Base-by-base conservation (phyloP, 2,329 filamentous ascomycete species). In the Botrytis cinerea region DNA sequence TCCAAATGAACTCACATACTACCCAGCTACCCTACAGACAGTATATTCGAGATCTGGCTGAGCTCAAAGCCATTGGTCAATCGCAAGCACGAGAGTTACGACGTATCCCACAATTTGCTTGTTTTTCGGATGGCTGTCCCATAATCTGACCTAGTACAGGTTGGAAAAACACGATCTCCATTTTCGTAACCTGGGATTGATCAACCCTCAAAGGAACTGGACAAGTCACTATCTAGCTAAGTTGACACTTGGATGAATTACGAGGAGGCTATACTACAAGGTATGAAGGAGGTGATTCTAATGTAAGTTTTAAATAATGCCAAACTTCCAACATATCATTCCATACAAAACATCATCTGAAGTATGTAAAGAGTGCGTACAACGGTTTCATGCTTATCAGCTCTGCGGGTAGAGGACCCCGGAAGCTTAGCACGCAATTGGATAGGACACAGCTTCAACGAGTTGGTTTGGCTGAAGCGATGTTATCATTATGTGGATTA, bases 361-460 rank as follows among this genome's bases (percentile, higher is more conserved):
- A 25, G 22, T 54, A 38, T 40, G 43, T 20, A 4, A 67, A 67
- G 63, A 28, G 18, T 20, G 25, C 32, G 14, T 20, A 12, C 32
- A 67, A n/a, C 32, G 64, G 32, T 40, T 38, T 28, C 8, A 51
- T 68, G 14, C 66, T 68, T 57, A 68, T 68, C 66, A 68, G 35
- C 48, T 68, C 28, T 28, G 40, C 18, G 10, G 48, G 9, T 43
- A 51, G 28, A 43, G 38, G 1, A 22, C 25, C 35, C 38, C 20
- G 43, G 35, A 43, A 40, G 35, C 35, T 18, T 14, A 57, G 16
- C 40, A 32, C 28, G 25, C 12, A 45, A 25, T 18, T 18, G 18
- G 38, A 28, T n/a, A n/a, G n/a, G 43, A 43, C 25, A 6, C 22
- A 68, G 14, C 22, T 68, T 28, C 48, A 68, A 22, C 18, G 18